These are phyloP conservation scores for Ophiostoma perfectum DNA, from an alignment of 2,329 filamentous ascomycete species.

Conservation along the genomic window DNA sequence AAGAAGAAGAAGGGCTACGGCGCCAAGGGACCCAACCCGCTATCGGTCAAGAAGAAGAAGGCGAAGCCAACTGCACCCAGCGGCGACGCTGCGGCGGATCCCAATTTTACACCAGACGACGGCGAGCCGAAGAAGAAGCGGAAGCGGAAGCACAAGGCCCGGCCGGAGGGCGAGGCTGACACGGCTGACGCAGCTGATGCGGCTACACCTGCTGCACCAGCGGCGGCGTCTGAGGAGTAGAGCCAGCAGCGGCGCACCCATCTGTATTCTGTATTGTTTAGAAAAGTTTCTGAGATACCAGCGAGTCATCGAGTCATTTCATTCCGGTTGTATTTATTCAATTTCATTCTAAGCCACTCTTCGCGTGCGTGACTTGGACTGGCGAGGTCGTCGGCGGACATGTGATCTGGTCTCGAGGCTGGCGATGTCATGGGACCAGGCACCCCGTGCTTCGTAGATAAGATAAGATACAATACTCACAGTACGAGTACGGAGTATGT, in stretches of 20 bases:
- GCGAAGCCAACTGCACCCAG: constrained; percentile 24
- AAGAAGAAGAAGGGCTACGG: constrained; percentile 34
- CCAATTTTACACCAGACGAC: constrained; percentile 9
- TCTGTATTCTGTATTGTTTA: constrained; percentile 12
- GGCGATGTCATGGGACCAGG: background rate
- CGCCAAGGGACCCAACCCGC: constrained; percentile 34
- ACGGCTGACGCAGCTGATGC: background rate
- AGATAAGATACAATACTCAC: too few relatives aligned
- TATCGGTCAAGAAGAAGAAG: constrained; percentile 36
- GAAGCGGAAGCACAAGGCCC: constrained; percentile 28
- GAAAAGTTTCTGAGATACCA: constrained; percentile 16
- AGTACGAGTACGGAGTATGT: too few relatives aligned
- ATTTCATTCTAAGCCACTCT: background rate
- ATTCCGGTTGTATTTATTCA: background rate
- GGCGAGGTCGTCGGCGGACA: background rate
- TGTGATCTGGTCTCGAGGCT: constrained; percentile 2
- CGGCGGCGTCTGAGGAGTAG: constrained; percentile 9
- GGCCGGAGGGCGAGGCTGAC: constrained; percentile 10
- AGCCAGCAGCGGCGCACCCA: background rate
- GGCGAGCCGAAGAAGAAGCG: constrained; percentile 28
- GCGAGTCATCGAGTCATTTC: constrained; percentile 7
- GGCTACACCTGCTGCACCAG: background rate
- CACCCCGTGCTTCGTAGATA: too few relatives aligned
- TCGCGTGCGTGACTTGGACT: background rate
- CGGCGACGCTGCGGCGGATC: constrained; percentile 1